phyloP scores from a whole-genome alignment of 371 early-diverging fungal species.

The Conidiobolus incongruus region DNA sequence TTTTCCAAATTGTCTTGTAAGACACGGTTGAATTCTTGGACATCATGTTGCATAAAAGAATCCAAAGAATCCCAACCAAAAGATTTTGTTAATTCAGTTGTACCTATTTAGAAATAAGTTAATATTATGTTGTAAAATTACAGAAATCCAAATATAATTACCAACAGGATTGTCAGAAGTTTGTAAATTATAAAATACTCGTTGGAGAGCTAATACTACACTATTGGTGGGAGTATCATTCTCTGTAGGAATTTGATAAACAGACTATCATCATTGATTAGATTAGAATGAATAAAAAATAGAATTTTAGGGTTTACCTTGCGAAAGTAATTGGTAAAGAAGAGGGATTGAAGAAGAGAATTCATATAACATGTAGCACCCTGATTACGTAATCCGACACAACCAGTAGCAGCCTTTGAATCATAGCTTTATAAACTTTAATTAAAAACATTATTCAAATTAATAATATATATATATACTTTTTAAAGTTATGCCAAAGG shows the following conservation, averaged over 20 bases:
- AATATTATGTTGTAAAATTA: too few relatives aligned
- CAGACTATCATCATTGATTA: slow-evolving; percentile 15
- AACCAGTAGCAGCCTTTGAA: slow-evolving; percentile 77
- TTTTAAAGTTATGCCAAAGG: slow-evolving; percentile 76
- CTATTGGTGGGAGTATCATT: slow-evolving; percentile 63
- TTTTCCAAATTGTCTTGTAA: slow-evolving; percentile 86
- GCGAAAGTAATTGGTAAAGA: slow-evolving; percentile 87
- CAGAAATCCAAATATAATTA: slow-evolving; percentile 9
- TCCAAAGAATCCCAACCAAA: slow-evolving; percentile 95
- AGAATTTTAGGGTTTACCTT: slow-evolving; percentile 20
- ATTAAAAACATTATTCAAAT: too few relatives aligned
- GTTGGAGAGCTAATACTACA: slow-evolving; percentile 81
- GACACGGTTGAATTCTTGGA: slow-evolving; percentile 92
- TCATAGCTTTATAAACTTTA: slow-evolving; percentile 41
- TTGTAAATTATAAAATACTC: slow-evolving; percentile 84
- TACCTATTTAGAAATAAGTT: slow-evolving; percentile 26
- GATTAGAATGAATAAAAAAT: neutral
- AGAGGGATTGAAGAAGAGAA: slow-evolving; percentile 92
- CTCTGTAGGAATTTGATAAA: slow-evolving; percentile 78
- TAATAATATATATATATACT: too few relatives aligned
- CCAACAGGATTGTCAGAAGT: slow-evolving; percentile 41
- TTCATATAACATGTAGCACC: slow-evolving; percentile 99
- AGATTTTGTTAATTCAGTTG: slow-evolving; percentile 80
- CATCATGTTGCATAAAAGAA: slow-evolving; percentile 92
- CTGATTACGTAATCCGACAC: slow-evolving; percentile 90